Conservation (phyloP, 2,329 filamentous ascomycete genomes). For the Pseudocercospora eumusae region DNA sequence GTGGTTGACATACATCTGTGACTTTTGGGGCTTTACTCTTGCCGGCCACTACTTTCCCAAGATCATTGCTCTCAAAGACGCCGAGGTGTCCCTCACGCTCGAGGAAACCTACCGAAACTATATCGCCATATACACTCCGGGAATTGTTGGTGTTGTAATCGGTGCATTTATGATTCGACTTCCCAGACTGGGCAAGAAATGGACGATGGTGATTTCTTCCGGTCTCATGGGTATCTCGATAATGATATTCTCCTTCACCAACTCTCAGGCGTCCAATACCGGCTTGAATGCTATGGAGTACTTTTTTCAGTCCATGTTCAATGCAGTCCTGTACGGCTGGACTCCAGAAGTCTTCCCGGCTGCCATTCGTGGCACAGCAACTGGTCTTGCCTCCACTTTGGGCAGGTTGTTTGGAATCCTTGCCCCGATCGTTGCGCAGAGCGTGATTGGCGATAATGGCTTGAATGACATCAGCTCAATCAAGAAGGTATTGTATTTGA, state of each 20-base stretch:
- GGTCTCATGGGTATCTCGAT: conserved; percentile 49
- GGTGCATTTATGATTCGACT: conserved; percentile 54
- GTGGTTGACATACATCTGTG: conserved; percentile 56
- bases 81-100: conserved; percentile 47
- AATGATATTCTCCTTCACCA: conserved; percentile 50
- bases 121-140: conserved; percentile 57
- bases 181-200: conserved; percentile 48
- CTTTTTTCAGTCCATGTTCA: conserved; percentile 57
- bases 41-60: conserved; percentile 53
- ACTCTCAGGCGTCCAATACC: conserved; percentile 50
- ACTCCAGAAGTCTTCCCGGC: conserved; percentile 56
- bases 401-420: conserved; percentile 61
- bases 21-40: conserved; percentile 54
- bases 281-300: conserved; percentile 56
- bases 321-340: conserved; percentile 55
- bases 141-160: conserved; percentile 54
- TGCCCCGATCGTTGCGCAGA: conserved; percentile 57
- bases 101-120: conserved; percentile 55
- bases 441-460: conserved; percentile 36
- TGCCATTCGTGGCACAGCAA: conserved; percentile 50
- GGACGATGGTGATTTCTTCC: conserved; percentile 48
- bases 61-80: conserved; percentile 57
- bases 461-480: conserved; percentile 35
- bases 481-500: conserved; percentile 58
- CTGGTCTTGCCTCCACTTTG: conserved; percentile 61